Conservation (phyloP, 768 basidiomycete genomes). For the Xerocomellus dryophilus region DNA sequence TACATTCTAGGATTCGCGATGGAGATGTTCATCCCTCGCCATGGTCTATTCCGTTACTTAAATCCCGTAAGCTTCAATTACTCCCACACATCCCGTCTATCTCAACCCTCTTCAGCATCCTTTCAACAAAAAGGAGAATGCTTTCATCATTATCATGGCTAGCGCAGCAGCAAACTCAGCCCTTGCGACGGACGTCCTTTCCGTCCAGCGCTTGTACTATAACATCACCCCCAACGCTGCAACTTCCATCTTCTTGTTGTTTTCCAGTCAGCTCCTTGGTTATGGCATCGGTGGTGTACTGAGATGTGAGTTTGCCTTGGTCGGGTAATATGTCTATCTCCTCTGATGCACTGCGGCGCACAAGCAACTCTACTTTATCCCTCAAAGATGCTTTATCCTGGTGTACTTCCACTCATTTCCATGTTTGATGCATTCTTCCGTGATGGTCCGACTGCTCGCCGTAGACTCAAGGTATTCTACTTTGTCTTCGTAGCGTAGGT, state of each 20-base stretch:
- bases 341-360: conserved; percentile 1
- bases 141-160: conserved; percentile 57
- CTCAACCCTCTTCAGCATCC: conserved; percentile 39
- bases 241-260: conserved; percentile 43
- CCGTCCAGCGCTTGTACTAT: conserved; percentile 53
- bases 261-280: conserved; percentile 39
- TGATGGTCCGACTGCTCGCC: conserved; percentile 37
- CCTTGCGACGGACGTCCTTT: conserved; percentile 51
- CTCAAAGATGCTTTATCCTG: conserved; percentile 44
- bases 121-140: conserved; percentile 60
- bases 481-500: conserved; percentile 32
- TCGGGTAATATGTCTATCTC: neutral
- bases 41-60: conserved; percentile 45
- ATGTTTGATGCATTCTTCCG: conserved; percentile 40
- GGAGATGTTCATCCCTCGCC: conserved; percentile 46
- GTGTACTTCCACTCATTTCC: conserved; percentile 21
- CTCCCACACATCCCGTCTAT: neutral
- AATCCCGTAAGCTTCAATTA: conserved; percentile 39
- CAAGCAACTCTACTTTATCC: conserved; percentile 39
- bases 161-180: conserved; percentile 53
- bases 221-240: conserved; percentile 47
- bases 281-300: conserved; percentile 57
- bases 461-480: conserved; percentile 38
- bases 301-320: conserved; percentile 35
- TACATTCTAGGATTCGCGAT: conserved; percentile 47